Conservation (phyloP, 768 basidiomycete genomes). For the Mycena epipterygia region DNA sequence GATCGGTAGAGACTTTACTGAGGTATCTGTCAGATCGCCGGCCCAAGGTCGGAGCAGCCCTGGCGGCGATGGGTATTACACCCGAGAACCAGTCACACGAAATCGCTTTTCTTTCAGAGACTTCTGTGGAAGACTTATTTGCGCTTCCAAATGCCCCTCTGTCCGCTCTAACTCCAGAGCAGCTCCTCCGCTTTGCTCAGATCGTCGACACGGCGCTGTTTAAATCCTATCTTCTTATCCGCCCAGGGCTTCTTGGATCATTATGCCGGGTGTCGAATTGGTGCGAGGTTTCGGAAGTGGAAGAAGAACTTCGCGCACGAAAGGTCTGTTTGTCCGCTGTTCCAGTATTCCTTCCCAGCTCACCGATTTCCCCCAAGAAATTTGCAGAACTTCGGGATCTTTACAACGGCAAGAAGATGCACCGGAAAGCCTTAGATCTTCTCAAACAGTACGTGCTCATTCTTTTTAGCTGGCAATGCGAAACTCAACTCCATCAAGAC, state of each 20-base stretch:
- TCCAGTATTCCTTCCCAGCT: neutral
- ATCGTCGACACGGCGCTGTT: conserved; percentile 96
- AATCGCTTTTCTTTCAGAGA: conserved; percentile 78
- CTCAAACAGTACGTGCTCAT: conserved; percentile 78
- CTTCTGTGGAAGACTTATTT: conserved; percentile 82
- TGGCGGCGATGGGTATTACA: conserved; percentile 77
- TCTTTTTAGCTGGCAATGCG: neutral
- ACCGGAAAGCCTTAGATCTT: conserved; percentile 85
- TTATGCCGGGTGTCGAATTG: conserved; percentile 94
- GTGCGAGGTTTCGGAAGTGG: conserved; percentile 96
- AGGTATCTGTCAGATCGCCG: conserved; percentile 92
- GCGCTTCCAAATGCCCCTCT: conserved; percentile 83
- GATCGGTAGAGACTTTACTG: conserved; percentile 89
- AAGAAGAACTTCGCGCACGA: conserved; percentile 84
- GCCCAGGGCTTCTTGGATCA: conserved; percentile 85
- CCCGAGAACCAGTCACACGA: conserved; percentile 77
- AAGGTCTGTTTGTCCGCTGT: conserved; percentile 66
- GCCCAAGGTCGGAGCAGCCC: conserved; percentile 85
- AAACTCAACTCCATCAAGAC: conserved; percentile 56
- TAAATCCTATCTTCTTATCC: conserved; percentile 88
- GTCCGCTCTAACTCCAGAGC: conserved; percentile 80
- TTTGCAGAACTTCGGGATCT: conserved; percentile 90
- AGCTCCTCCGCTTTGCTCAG: conserved; percentile 90
- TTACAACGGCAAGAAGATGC: conserved; percentile 97
- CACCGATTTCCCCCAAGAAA: conserved; percentile 68